These are phyloP conservation scores for Colletotrichum costaricense DNA, from an alignment of 2,329 filamentous ascomycete genomes.

Conservation along the genomic window DNA sequence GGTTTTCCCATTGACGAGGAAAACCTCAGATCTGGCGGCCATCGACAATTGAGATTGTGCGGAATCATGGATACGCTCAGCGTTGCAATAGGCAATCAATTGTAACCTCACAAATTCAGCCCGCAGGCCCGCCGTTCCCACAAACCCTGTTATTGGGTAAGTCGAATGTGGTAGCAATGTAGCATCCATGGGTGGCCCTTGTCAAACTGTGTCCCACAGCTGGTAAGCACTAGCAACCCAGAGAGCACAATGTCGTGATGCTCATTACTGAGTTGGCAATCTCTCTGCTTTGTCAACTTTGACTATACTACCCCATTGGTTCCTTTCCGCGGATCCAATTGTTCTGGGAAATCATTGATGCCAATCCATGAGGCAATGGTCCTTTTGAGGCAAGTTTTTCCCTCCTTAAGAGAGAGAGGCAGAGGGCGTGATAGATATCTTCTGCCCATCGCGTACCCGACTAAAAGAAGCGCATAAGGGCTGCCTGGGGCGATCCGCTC, in stretches of 20 bases:
- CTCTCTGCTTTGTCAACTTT: neutral
- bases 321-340: neutral
- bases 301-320: neutral
- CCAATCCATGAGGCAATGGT: neutral
- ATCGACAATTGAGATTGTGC: neutral
- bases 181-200: slow-evolving; percentile 3
- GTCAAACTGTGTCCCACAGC: neutral
- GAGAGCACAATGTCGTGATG: neutral
- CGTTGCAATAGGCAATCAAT: slow-evolving; percentile 13
- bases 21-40: no score
- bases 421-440: neutral
- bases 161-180: neutral
- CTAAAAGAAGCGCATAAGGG: neutral
- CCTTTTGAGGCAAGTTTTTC: neutral
- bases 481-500: slow-evolving; percentile 6
- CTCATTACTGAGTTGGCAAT: neutral
- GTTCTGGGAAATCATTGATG: neutral
- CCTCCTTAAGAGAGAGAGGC: neutral
- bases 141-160: neutral
- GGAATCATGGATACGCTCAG: neutral
- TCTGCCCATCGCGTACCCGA: neutral
- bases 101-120: neutral
- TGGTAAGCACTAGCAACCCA: slow-evolving; percentile 21
- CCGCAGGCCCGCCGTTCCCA: neutral
- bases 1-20: neutral